Evolutionary conservation across 345 rosid genomes (phyloP).

Genomic region (Aquilaria yunnanensis): DNA sequence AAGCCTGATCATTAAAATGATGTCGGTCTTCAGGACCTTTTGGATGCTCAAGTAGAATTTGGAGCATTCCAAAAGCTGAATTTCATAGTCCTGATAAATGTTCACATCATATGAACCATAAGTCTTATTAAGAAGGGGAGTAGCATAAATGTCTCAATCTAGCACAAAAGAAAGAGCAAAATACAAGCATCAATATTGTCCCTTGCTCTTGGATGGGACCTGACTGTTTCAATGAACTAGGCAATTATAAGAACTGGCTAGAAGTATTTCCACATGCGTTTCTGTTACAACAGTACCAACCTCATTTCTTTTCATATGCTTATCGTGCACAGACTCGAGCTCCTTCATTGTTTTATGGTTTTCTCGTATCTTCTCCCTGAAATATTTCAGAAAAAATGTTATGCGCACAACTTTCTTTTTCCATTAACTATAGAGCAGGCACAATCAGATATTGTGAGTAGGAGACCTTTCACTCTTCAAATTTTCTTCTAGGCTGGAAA

Average conservation of each 20-base stretch:
- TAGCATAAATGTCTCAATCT: no score
- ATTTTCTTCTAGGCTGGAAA: conserved; percentile 60
- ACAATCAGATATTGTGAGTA: conserved; percentile 9
- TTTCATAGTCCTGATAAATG: no score
- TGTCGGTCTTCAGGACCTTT: no score
- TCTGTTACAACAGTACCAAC: conserved; percentile 32
- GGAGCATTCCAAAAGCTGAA: no score
- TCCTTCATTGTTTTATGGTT: conserved; percentile 59
- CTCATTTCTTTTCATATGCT: conserved; percentile 73
- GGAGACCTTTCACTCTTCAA: conserved; percentile 59
- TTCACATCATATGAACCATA: no score
- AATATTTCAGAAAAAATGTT: conserved; percentile 8
- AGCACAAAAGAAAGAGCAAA: no score
- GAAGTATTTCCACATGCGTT: conserved; percentile 7
- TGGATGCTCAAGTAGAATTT: no score
- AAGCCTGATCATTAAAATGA: not conserved
- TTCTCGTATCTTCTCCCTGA: conserved; percentile 74
- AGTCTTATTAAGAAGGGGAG: no score
- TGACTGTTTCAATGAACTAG: not conserved
- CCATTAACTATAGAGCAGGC: not conserved
- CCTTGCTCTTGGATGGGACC: no score
- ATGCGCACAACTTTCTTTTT: not conserved
- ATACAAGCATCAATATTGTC: no score
- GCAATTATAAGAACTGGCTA: not conserved
- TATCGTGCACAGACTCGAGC: conserved; percentile 66